Base-by-base conservation (phyloP, 139 green algal species). In the Coelastrella sp. region DNA sequence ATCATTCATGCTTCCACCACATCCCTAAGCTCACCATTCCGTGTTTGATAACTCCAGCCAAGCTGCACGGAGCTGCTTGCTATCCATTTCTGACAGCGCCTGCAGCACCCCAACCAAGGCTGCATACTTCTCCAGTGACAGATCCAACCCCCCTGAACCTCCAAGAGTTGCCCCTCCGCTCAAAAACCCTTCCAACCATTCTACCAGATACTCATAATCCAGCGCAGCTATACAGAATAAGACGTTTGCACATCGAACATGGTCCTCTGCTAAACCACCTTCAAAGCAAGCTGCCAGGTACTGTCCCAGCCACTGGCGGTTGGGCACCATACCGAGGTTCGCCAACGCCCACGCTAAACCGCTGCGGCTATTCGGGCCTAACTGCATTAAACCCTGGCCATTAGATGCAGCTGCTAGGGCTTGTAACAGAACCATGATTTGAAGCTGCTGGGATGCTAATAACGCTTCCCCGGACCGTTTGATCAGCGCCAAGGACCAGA, bases 181-280 rank as follows among this genome's bases (percentile, higher is more conserved):
- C 57, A 90, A n/a, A 58, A 84, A 90, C 5, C 82, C 85, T 57
- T 23, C 71, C 7, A 90, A 73, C 85, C 85, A 90, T 68, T 90
- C 85, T 73, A 84, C 73, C 13, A 91, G 47, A 13, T 75, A 91
- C 8, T 91, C 87, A 75, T 61, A 73, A 78, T 87, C 87, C 1
- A 91, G 56, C 0, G 87, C 80, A 0, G 87, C 66, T 3, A 91
- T 22, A 57, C 77, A 87, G 66, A 91, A 91, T 64, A 91, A 80
- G 64, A 87, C 64, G 56, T 81, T 86, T 0, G 86, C 86, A 54
- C 86, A 90, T 14, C 60, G 60, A 17, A 68, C 19, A 5, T 78
- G 75, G 7, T 90, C 76, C 13, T 64, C 60, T 32, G 86, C 76
- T 3, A 90, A 76, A 3, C 86, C 86, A 64, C 47, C 76, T 22